Conservation (phyloP, 1,284 basidiomycete species). For the Ustilago cynodontis region DNA sequence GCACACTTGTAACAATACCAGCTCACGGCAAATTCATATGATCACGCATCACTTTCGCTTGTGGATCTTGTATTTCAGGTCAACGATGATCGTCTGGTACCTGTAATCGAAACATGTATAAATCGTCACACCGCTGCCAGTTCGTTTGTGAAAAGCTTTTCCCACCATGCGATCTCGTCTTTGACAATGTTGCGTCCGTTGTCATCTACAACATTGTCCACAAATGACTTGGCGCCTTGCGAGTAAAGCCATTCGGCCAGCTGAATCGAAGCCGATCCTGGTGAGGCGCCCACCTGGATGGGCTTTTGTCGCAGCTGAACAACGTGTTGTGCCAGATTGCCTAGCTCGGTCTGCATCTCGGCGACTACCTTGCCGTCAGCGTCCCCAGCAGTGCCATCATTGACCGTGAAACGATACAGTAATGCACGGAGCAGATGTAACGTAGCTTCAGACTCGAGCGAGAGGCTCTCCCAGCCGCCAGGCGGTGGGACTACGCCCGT, state of each 20-base stretch:
- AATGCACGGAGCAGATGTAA: slow-evolving; percentile 42
- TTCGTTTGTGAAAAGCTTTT: slow-evolving; percentile 29
- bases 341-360: slow-evolving; percentile 22
- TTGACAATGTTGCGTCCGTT: slow-evolving; percentile 25
- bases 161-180: slow-evolving; percentile 40
- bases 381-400: neutral
- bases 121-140: neutral
- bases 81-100: neutral
- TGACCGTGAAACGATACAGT: slow-evolving; percentile 20
- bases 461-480: slow-evolving; percentile 53
- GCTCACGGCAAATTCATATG: slow-evolving; percentile 19
- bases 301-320: slow-evolving; percentile 23
- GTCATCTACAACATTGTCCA: slow-evolving; percentile 35
- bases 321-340: slow-evolving; percentile 23
- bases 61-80: neutral
- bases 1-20: slow-evolving; percentile 44
- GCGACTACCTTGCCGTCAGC: slow-evolving; percentile 7
- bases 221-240: slow-evolving; percentile 34
- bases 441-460: slow-evolving; percentile 34
- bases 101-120: neutral
- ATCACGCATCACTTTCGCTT: slow-evolving; percentile 10
- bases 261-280: slow-evolving; percentile 15
- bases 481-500: slow-evolving; percentile 20
- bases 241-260: slow-evolving; percentile 34
- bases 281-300: slow-evolving; percentile 20